These are phyloP conservation scores for Poteriospumella lacustris DNA, from an alignment of 108 stramenopile genomes.

Conservation along the genomic window DNA sequence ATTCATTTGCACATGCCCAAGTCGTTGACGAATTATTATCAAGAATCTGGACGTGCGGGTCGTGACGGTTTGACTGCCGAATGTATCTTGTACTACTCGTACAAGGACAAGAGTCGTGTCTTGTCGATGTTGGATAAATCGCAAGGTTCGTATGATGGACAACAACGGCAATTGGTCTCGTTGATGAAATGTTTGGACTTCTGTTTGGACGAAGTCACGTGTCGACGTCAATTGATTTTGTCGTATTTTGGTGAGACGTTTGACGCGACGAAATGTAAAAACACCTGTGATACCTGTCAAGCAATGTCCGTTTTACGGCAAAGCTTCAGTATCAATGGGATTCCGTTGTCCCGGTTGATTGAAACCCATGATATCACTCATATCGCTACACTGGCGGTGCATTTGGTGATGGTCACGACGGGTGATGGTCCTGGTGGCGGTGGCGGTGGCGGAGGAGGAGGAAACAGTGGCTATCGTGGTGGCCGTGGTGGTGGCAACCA, in stretches of 20 bases:
- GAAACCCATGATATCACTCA: neutral
- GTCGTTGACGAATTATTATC: conserved; percentile 78
- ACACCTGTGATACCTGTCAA: conserved; percentile 50
- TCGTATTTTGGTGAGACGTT: conserved; percentile 51
- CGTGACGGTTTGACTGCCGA: conserved; percentile 81
- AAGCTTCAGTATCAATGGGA: too few relatives aligned
- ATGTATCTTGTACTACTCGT: conserved; percentile 82
- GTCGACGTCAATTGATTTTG: conserved; percentile 44
- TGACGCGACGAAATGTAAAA: conserved; percentile 24
- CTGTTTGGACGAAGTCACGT: conserved; percentile 45
- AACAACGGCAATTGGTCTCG: conserved; percentile 31
- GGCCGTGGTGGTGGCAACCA: neutral
- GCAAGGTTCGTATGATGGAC: conserved; percentile 20
- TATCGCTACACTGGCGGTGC: neutral
- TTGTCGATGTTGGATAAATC: neutral
- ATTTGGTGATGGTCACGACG: neutral
- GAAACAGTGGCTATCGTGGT: neutral
- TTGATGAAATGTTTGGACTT: conserved; percentile 42
- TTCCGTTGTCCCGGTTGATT: neutral
- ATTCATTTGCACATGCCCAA: conserved; percentile 97
- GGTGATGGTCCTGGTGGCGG: neutral
- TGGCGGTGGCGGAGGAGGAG: neutral
- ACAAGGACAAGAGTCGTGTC: conserved; percentile 42
- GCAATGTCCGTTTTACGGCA: too few relatives aligned
- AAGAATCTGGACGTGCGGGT: conserved; percentile 90